These are phyloP conservation scores for Hibiscus mutabilis DNA, from an alignment of 345 rosid species.

Conservation along the genomic window DNA sequence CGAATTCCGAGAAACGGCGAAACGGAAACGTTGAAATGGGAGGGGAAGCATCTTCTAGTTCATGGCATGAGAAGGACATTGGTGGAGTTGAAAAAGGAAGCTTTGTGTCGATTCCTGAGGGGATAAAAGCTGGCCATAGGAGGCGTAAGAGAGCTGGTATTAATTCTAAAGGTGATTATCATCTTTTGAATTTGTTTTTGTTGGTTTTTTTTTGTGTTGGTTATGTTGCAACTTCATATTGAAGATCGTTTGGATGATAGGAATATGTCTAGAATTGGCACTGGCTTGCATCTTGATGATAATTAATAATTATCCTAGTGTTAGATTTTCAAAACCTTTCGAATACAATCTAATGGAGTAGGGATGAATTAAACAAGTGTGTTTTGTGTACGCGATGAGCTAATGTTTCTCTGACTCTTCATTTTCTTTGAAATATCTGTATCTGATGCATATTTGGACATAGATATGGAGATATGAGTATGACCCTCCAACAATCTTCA, in stretches of 20 bases:
- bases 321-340: background rate
- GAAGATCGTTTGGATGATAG: background rate
- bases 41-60: conserved; percentile 24
- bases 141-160: conserved; percentile 26
- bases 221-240: too few relatives aligned
- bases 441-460: background rate
- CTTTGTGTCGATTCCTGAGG: conserved; percentile 14
- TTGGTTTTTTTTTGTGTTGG: background rate
- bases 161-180: background rate
- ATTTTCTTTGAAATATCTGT: too few relatives aligned
- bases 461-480: background rate
- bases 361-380: background rate
- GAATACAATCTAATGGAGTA: background rate
- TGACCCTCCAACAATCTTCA: background rate
- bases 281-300: too few relatives aligned
- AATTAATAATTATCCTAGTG: too few relatives aligned
- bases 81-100: conserved; percentile 24
- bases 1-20: background rate
- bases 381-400: background rate
- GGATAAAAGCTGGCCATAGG: conserved; percentile 32
- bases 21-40: conserved; percentile 18
- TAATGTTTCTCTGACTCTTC: background rate
- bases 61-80: conserved; percentile 10
- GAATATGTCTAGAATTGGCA: background rate
- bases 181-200: background rate